Percentiles rank a stretch among this genome's conserved stretches.
These are phyloP conservation scores for Stemphylium vesicarium DNA, from an alignment of 2,329 filamentous ascomycete species.

Conservation along the genomic window DNA sequence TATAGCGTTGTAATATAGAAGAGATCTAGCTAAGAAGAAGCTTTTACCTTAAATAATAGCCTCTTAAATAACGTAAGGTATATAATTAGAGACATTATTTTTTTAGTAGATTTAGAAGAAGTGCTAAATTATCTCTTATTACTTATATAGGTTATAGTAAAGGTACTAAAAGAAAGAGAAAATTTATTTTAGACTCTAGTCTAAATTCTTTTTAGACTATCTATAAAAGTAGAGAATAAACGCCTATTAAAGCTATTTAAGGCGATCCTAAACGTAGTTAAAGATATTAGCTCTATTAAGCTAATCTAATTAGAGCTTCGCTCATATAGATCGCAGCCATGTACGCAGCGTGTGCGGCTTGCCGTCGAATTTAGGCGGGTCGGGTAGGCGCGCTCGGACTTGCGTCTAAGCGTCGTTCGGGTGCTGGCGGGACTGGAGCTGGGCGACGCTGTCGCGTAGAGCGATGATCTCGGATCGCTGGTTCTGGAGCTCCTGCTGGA, in stretches of 20 bases:
- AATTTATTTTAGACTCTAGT: background rate
- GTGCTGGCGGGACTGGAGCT: background rate
- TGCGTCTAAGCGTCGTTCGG: background rate
- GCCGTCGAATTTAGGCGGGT: background rate
- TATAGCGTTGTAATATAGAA: background rate
- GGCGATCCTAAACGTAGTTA: background rate
- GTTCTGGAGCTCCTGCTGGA: background rate
- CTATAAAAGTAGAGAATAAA: background rate
- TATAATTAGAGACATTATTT: background rate
- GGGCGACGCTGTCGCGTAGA: background rate
- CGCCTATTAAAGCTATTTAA: background rate
- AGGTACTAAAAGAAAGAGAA: background rate
- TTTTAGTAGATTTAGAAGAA: background rate
- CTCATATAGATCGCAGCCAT: background rate
- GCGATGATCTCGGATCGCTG: background rate
- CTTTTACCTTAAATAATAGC: background rate
- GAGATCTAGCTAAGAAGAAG: background rate
- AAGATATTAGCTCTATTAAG: background rate
- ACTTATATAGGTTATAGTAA: background rate
- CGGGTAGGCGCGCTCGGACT: background rate
- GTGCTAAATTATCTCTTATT: background rate
- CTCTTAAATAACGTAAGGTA: background rate
- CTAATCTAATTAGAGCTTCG: background rate
- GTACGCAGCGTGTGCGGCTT: background rate
- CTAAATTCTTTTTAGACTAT: conserved; percentile 13